Base-by-base conservation (phyloP, 2,329 filamentous ascomycete genomes). In the Akanthomyces lecanii region DNA sequence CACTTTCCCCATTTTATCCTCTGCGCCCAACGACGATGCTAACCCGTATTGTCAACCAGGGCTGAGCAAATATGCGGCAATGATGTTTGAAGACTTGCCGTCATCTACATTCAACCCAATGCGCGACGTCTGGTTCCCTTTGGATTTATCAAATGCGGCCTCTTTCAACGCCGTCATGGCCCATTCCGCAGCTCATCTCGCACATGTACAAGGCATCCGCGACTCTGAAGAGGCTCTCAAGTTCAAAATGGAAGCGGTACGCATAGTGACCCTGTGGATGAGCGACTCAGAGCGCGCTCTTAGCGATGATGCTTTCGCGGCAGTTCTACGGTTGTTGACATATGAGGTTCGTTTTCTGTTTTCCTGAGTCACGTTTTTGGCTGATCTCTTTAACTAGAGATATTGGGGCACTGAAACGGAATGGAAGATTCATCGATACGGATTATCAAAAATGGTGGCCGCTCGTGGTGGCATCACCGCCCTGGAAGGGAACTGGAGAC, bases 161-260 rank as follows among this genome's bases (percentile, higher is more conserved):
- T 77, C 75, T 2, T 77, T 77, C 65, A 76, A 77, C 44, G 71
- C 70, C 21, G 72, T 77, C 44, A 76, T 78, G 74, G 75, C 76
- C 1, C 76, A 77, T 60, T 73, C 76, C 2, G 76, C 76, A 1
- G 74, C 75, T 0, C 76, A 77, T 54, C 63, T 77, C 0, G 69
- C 73, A 33, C 69, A 73, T 5, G 68, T 76, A 59, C 72, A 75
- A 25, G 71, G 71, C 0, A 69, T 70, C 0, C 67, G 54, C 5
- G 62, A 66, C 7, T 72, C 71, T 1, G 63, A 62, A 21, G 67
- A 71, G 40, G 73, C 71, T 1, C 42, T 73, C 1, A 66, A 67
- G 40, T 76, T 72, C 63, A 77, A 77, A 59, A 58, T 67, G 6
- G 73, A 76, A 53, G 75, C 75, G 7, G 67, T 77, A 12, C 68